phyloP scores from a whole-genome alignment of 805 yeast species.

The Kazachstania psychrophila region DNA sequence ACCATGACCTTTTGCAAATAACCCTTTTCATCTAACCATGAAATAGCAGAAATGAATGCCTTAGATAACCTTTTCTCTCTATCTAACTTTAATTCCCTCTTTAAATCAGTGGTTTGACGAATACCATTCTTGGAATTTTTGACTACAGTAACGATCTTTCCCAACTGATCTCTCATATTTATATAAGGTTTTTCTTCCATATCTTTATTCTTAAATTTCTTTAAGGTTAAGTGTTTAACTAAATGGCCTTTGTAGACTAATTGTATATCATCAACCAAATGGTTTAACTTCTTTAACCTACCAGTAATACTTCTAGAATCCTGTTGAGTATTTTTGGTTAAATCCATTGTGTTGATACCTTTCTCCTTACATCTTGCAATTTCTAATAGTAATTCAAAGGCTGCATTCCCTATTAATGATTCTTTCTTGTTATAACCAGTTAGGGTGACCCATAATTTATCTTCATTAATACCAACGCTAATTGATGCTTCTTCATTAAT shows the following conservation, averaged over 20 bases:
- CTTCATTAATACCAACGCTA: conserved; percentile 39
- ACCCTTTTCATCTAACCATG: conserved; percentile 37
- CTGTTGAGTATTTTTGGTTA: conserved; percentile 51
- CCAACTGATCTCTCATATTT: conserved; percentile 23
- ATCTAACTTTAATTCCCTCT: conserved; percentile 47
- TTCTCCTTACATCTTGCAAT: conserved; percentile 47
- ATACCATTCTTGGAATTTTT: conserved; percentile 52
- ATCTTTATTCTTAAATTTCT: conserved; percentile 31
- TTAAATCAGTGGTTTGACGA: conserved; percentile 52
- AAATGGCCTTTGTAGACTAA: conserved; percentile 39
- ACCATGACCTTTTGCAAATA: conserved; percentile 45
- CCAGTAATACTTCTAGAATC: conserved; percentile 63
- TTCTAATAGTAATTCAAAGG: conserved; percentile 46
- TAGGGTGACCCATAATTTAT: conserved; percentile 47
- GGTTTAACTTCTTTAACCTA: conserved; percentile 47
- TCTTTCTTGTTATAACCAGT: conserved; percentile 48
- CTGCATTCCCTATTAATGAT: conserved; percentile 44
- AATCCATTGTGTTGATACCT: conserved; percentile 53
- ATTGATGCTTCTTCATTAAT: conserved; percentile 3
- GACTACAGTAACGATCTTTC: conserved; percentile 38
- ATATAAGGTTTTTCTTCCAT: conserved; percentile 20
- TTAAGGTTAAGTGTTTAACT: conserved; percentile 46
- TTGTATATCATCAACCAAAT: conserved; percentile 37
- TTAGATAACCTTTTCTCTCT: conserved; percentile 34
- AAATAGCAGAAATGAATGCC: conserved; percentile 41